Conservation (phyloP, 1,284 basidiomycete species). For the Trichosporon ovoides region DNA sequence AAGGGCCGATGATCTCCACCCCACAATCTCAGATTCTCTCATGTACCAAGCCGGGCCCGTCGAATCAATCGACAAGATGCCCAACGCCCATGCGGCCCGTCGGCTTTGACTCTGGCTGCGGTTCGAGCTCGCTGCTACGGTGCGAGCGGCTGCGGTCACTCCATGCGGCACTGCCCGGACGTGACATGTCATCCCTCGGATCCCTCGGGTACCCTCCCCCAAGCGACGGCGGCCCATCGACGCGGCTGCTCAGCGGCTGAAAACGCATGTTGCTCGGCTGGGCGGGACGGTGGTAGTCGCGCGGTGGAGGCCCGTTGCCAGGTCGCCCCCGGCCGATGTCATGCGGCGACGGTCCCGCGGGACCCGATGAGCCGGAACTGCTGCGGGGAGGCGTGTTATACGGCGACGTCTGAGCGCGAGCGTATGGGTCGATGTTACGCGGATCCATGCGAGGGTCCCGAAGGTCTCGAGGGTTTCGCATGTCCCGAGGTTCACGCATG, state of each 20-base stretch:
- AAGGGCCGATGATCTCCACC: too few species aligned
- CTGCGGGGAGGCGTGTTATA: slow-evolving; percentile 13
- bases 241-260: slow-evolving; percentile 13
- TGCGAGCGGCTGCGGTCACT: slow-evolving; percentile 10
- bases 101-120: slow-evolving; percentile 15
- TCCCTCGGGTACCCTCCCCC: slow-evolving; percentile 13
- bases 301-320: not conserved
- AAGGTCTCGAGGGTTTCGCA: not conserved
- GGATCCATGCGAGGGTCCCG: slow-evolving; percentile 3
- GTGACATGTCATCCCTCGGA: slow-evolving; percentile 11
- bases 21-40: too few species aligned
- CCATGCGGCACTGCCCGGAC: slow-evolving; percentile 16
- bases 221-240: slow-evolving; percentile 16
- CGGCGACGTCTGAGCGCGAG: slow-evolving; percentile 6
- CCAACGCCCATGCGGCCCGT: slow-evolving; percentile 21
- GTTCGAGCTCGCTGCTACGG: slow-evolving; percentile 10
- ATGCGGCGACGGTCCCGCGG: not conserved
- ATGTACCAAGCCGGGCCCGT: not conserved
- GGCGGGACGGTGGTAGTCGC: slow-evolving; percentile 9
- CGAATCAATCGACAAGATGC: slow-evolving; percentile 19
- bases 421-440: slow-evolving; percentile 1
- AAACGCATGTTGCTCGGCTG: slow-evolving; percentile 9
- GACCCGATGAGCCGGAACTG: not conserved
- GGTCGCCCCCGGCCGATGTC: slow-evolving; percentile 9
- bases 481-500: not conserved